phyloP scores from a whole-genome alignment of 345 rosid genomes.

The Melastoma malabathricum region DNA sequence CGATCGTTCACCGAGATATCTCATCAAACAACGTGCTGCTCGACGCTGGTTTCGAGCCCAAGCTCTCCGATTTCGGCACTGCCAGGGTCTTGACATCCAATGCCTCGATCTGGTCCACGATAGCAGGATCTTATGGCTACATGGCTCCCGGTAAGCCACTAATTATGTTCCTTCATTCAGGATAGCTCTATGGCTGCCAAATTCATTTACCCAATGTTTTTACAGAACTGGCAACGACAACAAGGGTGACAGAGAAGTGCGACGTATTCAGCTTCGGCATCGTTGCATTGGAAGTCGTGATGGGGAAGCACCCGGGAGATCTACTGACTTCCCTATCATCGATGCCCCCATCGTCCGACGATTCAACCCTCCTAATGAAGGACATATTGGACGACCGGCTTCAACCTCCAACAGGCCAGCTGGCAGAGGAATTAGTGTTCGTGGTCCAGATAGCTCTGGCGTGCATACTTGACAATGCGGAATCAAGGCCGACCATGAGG shows the following conservation, averaged over 20 bases:
- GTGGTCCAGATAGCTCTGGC: constrained; percentile 28
- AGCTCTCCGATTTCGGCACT: constrained; percentile 56
- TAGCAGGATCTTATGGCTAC: constrained; percentile 59
- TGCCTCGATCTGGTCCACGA: constrained; percentile 50
- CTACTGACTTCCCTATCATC: constrained; percentile 20
- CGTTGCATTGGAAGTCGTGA: constrained; percentile 48
- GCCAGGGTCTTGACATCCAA: constrained; percentile 36
- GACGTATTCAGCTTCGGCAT: constrained; percentile 60
- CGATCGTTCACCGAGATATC: constrained; percentile 57
- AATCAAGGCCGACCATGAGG: constrained; percentile 42
- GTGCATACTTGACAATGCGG: constrained; percentile 24
- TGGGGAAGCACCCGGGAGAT: constrained; percentile 60
- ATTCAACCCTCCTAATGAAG: constrained; percentile 18
- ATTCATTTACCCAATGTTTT: background rate
- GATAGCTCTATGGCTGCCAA: background rate
- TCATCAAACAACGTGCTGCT: constrained; percentile 44
- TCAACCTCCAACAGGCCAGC: constrained; percentile 23
- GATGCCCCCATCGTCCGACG: constrained; percentile 5
- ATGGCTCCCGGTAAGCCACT: constrained; percentile 58
- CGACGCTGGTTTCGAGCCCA: constrained; percentile 35
- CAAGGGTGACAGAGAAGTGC: constrained; percentile 27
- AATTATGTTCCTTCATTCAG: background rate
- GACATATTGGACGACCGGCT: constrained; percentile 41
- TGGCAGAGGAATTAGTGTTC: constrained; percentile 35
- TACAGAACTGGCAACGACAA: constrained; percentile 7